Percentiles rank a stretch among this genome's conserved stretches.
Conservation (phyloP, 306 rosid species). For the Sophora flavescens region DNA sequence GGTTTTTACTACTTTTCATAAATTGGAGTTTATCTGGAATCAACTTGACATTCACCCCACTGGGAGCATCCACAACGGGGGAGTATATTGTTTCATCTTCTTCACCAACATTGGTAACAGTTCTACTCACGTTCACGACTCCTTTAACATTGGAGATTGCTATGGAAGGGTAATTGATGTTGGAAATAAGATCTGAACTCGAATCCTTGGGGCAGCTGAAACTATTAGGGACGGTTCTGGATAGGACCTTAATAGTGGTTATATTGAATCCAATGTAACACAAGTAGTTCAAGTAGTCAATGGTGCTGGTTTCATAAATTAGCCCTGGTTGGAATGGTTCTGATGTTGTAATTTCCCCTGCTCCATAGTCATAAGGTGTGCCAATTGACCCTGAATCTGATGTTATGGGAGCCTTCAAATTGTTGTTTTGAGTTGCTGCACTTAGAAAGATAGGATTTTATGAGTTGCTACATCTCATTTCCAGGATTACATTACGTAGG, state of each 20-base stretch:
- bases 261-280: constrained; percentile 58
- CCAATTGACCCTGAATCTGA: constrained; percentile 58
- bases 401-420: constrained; percentile 62
- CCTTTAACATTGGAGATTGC: constrained; percentile 54
- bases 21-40: constrained; percentile 69
- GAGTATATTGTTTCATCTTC: constrained; percentile 59
- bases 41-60: constrained; percentile 56
- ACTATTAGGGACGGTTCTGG: constrained; percentile 51
- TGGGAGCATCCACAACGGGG: constrained; percentile 57
- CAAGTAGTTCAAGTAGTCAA: constrained; percentile 74
- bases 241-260: constrained; percentile 54
- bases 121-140: constrained; percentile 60
- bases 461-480: no score
- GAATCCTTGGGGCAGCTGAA: constrained; percentile 68
- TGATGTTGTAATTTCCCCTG: constrained; percentile 69
- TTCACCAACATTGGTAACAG: constrained; percentile 75
- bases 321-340: constrained; percentile 75
- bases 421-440: constrained; percentile 74
- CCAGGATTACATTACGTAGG: no score
- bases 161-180: constrained; percentile 90
- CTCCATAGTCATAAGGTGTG: constrained; percentile 84
- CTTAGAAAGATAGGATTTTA: not conserved
- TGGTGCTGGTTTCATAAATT: constrained; percentile 71
- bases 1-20: constrained; percentile 49
- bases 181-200: constrained; percentile 58